Conservation (phyloP, 495 filamentous ascomycete species). For the Aspergillus leporis region DNA sequence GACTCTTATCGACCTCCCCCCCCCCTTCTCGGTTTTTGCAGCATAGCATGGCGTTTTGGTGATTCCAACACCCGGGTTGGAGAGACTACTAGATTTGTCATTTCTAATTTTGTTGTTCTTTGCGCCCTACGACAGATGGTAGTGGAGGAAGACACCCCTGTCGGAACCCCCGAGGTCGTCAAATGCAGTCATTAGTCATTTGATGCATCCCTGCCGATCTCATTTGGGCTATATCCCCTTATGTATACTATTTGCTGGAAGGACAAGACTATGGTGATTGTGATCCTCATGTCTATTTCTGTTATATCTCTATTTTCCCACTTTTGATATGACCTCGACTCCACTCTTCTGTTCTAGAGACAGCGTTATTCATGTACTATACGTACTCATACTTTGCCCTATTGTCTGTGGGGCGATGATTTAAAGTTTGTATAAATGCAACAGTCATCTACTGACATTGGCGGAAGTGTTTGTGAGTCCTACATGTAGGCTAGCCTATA, state of each 20-base stretch:
- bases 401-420: constrained; percentile 2
- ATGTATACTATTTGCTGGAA: constrained; percentile 13
- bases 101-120: constrained; percentile 6
- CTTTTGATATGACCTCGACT: constrained; percentile 17
- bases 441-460: neutral
- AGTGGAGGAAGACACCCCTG: constrained; percentile 9
- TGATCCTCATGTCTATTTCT: constrained; percentile 5
- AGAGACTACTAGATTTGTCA: constrained; percentile 27
- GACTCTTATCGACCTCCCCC: neutral
- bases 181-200: neutral
- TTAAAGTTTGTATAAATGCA: constrained; percentile 9
- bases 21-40: constrained; percentile 23
- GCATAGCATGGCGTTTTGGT: constrained; percentile 56
- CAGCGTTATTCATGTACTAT: constrained; percentile 18
- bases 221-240: neutral
- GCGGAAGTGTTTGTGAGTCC: too few species aligned
- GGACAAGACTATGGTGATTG: constrained; percentile 2
- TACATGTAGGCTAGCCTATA: too few species aligned
- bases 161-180: neutral
- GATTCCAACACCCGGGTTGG: constrained; percentile 32
- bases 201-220: neutral
- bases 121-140: neutral
- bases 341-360: constrained; percentile 20
- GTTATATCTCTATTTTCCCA: constrained; percentile 1
- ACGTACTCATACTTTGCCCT: constrained; percentile 4